phyloP scores from a whole-genome alignment of 2,329 filamentous ascomycete genomes.

The Colletotrichum shisoi region DNA sequence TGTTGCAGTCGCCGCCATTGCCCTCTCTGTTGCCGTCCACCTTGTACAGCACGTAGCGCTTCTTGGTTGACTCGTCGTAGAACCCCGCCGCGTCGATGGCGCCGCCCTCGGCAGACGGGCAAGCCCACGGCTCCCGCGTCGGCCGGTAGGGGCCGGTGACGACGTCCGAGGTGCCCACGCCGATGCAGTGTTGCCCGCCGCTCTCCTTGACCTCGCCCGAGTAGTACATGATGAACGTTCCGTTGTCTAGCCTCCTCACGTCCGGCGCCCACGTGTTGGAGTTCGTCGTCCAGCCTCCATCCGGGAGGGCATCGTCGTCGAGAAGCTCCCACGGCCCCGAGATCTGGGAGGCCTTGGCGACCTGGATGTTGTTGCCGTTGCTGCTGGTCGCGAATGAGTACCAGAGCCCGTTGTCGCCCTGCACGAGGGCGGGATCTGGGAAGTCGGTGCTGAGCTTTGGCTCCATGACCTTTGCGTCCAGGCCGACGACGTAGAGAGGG shows the following conservation, averaged over 20 bases:
- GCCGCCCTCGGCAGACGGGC: constrained; percentile 62
- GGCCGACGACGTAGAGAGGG: constrained; percentile 31
- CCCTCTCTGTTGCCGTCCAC: constrained; percentile 68
- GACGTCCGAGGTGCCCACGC: constrained; percentile 59
- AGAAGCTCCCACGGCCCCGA: constrained; percentile 57
- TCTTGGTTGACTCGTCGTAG: constrained; percentile 59
- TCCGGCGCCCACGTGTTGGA: constrained; percentile 69
- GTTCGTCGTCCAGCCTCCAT: constrained; percentile 62
- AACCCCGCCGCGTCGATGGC: constrained; percentile 71
- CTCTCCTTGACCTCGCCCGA: constrained; percentile 55
- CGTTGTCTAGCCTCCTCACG: constrained; percentile 58
- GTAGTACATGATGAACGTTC: constrained; percentile 69
- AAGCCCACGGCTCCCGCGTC: constrained; percentile 58
- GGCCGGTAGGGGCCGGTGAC: constrained; percentile 63
- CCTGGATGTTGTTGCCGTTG: constrained; percentile 61
- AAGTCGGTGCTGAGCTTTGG: constrained; percentile 55
- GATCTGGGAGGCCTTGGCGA: constrained; percentile 60
- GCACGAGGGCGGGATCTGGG: constrained; percentile 62
- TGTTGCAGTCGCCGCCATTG: constrained; percentile 55
- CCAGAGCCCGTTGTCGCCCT: constrained; percentile 57
- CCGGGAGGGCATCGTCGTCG: constrained; percentile 63
- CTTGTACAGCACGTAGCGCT: constrained; percentile 70
- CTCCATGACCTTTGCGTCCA: constrained; percentile 13
- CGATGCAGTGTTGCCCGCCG: constrained; percentile 63
- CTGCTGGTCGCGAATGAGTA: constrained; percentile 67